Evolutionary conservation across 495 filamentous ascomycete genomes (phyloP), one percentile per base, ranked within the genome.

Genomic region (Immersiella caudata): DNA sequence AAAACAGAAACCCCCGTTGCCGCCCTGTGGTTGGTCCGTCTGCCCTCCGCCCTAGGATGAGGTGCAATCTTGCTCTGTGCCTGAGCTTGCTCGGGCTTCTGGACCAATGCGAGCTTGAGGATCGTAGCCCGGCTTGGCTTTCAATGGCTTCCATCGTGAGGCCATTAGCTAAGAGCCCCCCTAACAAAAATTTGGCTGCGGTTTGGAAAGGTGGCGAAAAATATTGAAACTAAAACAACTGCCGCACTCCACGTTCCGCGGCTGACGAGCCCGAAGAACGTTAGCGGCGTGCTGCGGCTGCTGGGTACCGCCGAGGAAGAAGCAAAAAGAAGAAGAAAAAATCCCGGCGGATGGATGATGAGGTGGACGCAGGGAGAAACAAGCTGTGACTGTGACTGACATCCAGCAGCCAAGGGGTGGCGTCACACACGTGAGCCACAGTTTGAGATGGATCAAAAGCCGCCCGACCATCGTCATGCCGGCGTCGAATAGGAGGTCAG

Each of bases 371-470:
- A 46, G 40, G 52, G 21, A 24, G 52, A 22, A n/a, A 52, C 49
- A 18, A 5, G 3, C 49, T 14, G 16, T 18, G 49, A n/a, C n/a
- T n/a, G n/a, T n/a, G n/a, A n/a, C n/a, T n/a, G n/a, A 12, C 18
- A 18, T 18, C 18, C 49, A 52, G 49, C 49, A n/a, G 2, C 3
- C 52, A 20, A 20, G n/a, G 6, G 56, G 56, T 59, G 56, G 56
- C 56, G 56, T 33, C 26, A 25, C 22, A 63, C 62, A 65, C 63
- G 63, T 65, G 63, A 65, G 63, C 63, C 51, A 46, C 63, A 62
- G 57, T 60, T 27, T 27, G 55, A 25, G 55, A 24, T 11, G 29
- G 49, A 64, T 33, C 40, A 64, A 64, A 40, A 25, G 18, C 26
- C 61, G 27, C 24, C 61, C 25, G 29, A 33, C 29, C 29, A 9